phyloP scores from a whole-genome alignment of 2,329 filamentous ascomycete species.

The Penicillium expansum region DNA sequence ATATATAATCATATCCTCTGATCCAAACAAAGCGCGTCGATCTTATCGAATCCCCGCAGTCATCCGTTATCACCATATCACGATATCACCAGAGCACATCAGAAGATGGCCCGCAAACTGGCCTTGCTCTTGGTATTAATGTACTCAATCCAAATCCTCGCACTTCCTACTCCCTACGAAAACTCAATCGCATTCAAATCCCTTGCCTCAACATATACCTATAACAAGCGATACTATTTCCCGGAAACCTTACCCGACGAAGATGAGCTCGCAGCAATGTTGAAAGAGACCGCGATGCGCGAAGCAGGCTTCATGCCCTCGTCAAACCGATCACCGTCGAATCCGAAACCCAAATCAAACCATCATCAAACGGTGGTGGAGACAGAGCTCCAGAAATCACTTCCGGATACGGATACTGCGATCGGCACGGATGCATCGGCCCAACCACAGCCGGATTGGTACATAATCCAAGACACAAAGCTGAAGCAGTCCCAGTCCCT shows the following conservation, averaged over 20 bases:
- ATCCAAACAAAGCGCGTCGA: background rate
- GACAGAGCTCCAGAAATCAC: constrained; percentile 6
- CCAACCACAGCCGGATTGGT: background rate
- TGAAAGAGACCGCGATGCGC: constrained; percentile 9
- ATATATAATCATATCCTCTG: background rate
- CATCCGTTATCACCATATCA: background rate
- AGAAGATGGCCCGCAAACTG: background rate
- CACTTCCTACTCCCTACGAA: background rate
- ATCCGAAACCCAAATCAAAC: background rate
- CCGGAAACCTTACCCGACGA: constrained; percentile 17
- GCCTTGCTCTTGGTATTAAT: background rate
- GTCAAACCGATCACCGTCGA: background rate
- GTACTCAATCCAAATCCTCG: background rate
- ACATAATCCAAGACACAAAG: background rate
- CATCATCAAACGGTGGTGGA: background rate
- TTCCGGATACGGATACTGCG: constrained; percentile 10
- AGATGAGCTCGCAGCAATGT: constrained; percentile 10
- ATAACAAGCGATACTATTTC: constrained; percentile 17
- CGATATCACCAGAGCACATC: background rate
- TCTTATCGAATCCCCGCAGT: background rate
- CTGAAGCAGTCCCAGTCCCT: background rate
- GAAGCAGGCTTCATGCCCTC: constrained; percentile 14
- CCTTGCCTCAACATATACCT: background rate
- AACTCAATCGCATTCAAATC: background rate
- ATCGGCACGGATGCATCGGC: constrained; percentile 14